Evolutionary conservation across 1,284 basidiomycete genomes (phyloP), one percentile per base, ranked within the genome.

Genomic region (Boletus holoroseus): DNA sequence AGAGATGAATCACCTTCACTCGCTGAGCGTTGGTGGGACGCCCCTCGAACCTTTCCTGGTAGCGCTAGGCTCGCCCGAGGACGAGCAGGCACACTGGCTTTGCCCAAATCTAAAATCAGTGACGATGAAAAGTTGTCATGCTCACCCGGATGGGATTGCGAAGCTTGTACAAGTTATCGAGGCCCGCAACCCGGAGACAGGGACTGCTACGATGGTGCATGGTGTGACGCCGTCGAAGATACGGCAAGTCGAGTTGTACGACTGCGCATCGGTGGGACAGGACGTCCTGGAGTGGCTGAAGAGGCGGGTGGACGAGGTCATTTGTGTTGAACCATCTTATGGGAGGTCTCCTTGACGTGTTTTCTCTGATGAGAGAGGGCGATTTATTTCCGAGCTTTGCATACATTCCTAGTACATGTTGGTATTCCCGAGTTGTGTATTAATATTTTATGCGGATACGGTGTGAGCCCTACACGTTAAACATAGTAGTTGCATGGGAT

Each of bases 121-220:
- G 46, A 75, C 75, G 24, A 70, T 87, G 72, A 76, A 76, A 54
- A 76, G 72, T 28, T 85, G 83, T 61, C 79, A 81, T 60, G 71
- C 76, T 35, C 79, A 83, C 57, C 71, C 71, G 22, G 83, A 86
- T 46, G 80, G 79, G 20, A 74, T 83, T 20, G 69, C 72, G 36
- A 83, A 82, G 64, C 73, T 88, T 9, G 82, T 88, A 24, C 76
- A 79, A 60, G 74, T 86, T 68, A 74, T 88, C 31, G 82, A 85
- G 39, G 75, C 76, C 46, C 73, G 85, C 39, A 88, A 87, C 62
- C 85, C 85, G 0, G 75, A 76, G 43, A 61, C 59, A 47, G 59
- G 57, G 55, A 63, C 50, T 36, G 58, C 58, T 3, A 60, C 62
- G 30, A 64, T 58, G 63, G 64, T 62, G 53, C 64, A 64, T 20